Evolutionary conservation across 139 green algal species (phyloP).

Genomic region (Chlorella vulgaris): DNA sequence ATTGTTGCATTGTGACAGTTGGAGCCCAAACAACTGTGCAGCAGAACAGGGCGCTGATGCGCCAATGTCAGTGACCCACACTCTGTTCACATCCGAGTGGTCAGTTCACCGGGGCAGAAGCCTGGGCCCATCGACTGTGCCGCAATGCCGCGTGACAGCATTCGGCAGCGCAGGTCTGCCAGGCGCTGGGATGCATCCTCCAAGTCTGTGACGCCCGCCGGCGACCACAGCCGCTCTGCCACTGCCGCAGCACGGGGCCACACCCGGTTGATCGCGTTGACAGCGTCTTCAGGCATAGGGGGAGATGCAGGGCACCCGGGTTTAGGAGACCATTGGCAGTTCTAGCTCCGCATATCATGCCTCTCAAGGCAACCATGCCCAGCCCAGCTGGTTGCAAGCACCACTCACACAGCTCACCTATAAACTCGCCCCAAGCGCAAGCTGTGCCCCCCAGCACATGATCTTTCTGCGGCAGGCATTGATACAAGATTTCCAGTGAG

Average conservation of each 20-base stretch:
- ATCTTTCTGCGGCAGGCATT: slow-evolving; percentile 25
- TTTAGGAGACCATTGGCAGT: no score
- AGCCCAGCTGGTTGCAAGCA: no score
- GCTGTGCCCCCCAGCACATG: slow-evolving; percentile 67
- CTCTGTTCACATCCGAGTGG: slow-evolving; percentile 24
- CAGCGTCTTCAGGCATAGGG: no score
- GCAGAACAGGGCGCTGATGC: background rate
- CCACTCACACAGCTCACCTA: no score
- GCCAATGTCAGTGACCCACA: background rate
- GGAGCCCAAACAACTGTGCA: background rate
- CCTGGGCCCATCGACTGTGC: slow-evolving; percentile 47
- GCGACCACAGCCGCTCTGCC: slow-evolving; percentile 67
- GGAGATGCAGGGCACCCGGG: no score
- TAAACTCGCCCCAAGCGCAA: slow-evolving; percentile 64
- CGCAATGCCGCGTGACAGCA: slow-evolving; percentile 46
- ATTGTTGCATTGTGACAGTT: no score
- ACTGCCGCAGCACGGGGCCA: slow-evolving; percentile 65
- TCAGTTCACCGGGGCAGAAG: slow-evolving; percentile 49
- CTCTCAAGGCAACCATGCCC: no score
- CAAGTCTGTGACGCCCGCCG: background rate
- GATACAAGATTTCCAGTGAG: no score
- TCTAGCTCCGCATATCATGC: no score
- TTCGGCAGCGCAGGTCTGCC: slow-evolving; percentile 53
- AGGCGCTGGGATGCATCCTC: slow-evolving; percentile 1
- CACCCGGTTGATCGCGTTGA: slow-evolving; percentile 49